Conservation (phyloP, 2,329 filamentous ascomycete species). For the Clarireedia sp. region DNA sequence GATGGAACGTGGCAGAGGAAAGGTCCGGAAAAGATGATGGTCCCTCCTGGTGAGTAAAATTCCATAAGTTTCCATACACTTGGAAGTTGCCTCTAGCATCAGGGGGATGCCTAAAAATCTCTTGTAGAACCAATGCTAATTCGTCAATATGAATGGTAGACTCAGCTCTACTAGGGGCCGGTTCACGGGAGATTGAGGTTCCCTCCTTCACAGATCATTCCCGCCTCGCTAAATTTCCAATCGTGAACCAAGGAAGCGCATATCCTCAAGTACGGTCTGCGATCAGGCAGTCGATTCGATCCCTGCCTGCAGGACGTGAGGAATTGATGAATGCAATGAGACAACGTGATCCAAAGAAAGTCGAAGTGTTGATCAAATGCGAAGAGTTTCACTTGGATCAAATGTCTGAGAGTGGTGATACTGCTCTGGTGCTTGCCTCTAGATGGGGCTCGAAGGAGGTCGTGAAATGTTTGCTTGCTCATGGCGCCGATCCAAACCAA, state of each 20-base stretch:
- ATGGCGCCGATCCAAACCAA: constrained; percentile 5
- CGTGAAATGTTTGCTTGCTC: constrained; percentile 5
- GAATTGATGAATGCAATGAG: constrained; percentile 7
- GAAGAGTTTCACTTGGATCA: constrained; percentile 4
- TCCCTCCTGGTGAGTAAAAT: constrained; percentile 1
- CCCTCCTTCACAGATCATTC: constrained; percentile 7
- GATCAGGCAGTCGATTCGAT: constrained; percentile 6
- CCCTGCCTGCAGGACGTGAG: background rate
- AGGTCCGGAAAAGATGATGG: constrained; percentile 9
- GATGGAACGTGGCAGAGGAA: constrained; percentile 9
- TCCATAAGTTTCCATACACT: background rate
- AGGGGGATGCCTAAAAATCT: too few relatives aligned
- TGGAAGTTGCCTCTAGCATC: too few relatives aligned
- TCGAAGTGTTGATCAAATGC: constrained; percentile 4
- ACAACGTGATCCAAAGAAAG: background rate
- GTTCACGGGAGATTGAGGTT: constrained; percentile 8
- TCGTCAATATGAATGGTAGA: background rate
- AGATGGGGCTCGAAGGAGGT: background rate
- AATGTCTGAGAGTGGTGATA: constrained; percentile 1
- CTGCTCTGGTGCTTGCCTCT: constrained; percentile 6
- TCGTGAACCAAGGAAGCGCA: constrained; percentile 5
- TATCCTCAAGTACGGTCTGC: constrained; percentile 7
- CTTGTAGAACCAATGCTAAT: background rate
- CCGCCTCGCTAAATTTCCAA: constrained; percentile 4
- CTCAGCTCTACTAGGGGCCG: constrained; percentile 3